Percentiles rank a stretch among this genome's conserved stretches.
Conservation (phyloP, 2,329 filamentous ascomycete species). For the Chaetomium olivaceum region DNA sequence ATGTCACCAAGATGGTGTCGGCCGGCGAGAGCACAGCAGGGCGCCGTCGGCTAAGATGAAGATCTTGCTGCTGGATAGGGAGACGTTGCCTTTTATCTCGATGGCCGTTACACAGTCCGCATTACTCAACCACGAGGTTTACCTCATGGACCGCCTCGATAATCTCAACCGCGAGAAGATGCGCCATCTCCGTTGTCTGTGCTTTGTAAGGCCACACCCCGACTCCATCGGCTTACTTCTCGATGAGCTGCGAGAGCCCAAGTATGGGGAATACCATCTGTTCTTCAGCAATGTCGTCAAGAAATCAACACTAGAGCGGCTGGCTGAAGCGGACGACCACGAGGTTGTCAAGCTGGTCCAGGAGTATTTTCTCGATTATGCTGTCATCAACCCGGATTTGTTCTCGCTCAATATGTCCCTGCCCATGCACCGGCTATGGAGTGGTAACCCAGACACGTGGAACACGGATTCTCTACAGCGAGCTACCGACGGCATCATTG, state of each 20-base stretch:
- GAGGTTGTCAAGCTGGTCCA: conserved; percentile 93
- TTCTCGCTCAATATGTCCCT: conserved; percentile 76
- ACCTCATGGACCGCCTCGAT: conserved; percentile 94
- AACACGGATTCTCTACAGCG: conserved; percentile 84
- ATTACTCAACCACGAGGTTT: conserved; percentile 93
- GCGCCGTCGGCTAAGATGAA: conserved; percentile 91
- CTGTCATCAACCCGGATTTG: conserved; percentile 91
- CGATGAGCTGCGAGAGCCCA: conserved; percentile 92
- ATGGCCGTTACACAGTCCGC: conserved; percentile 94
- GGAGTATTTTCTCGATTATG: conserved; percentile 94
- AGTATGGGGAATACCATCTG: conserved; percentile 95
- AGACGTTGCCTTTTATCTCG: conserved; percentile 91
- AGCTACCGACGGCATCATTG: conserved; percentile 83
- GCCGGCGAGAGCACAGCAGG: conserved; percentile 66
- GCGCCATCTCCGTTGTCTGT: conserved; percentile 92
- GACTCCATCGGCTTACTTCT: conserved; percentile 92
- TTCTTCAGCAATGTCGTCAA: conserved; percentile 98
- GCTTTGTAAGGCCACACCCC: conserved; percentile 87
- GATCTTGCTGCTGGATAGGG: conserved; percentile 88
- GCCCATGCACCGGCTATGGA: conserved; percentile 78
- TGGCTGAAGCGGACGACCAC: conserved; percentile 95
- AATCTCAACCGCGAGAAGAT: conserved; percentile 92
- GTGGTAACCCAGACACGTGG: conserved; percentile 80
- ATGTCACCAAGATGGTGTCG: conserved; percentile 94
- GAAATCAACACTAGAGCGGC: conserved; percentile 89